phyloP scores from a whole-genome alignment of 2,329 filamentous ascomycete species.

The Trichoderma oligosporum region DNA sequence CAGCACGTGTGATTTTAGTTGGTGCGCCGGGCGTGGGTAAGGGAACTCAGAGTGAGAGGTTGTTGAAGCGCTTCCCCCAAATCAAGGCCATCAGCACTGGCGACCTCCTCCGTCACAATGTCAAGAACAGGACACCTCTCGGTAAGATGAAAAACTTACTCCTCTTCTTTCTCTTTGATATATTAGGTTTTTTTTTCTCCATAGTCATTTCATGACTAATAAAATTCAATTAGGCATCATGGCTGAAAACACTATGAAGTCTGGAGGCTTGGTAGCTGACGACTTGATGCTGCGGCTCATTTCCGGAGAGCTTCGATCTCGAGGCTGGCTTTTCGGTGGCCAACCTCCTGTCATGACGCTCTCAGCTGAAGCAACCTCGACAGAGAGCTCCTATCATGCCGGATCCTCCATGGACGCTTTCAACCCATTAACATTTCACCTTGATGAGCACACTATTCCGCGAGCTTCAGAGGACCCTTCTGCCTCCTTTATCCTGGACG shows the following conservation, averaged over 20 bases:
- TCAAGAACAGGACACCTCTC: slow-evolving; percentile 79
- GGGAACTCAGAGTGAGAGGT: slow-evolving; percentile 87
- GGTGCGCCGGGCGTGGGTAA: slow-evolving; percentile 97
- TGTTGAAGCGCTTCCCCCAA: slow-evolving; percentile 83
- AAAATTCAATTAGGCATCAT: slow-evolving; percentile 66
- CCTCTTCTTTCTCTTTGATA: too few relatives aligned
- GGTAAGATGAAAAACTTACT: slow-evolving; percentile 49
- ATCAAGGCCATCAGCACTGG: slow-evolving; percentile 90
- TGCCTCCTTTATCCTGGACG: slow-evolving; percentile 92
- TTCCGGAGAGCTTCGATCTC: slow-evolving; percentile 77
- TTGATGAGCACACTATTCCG: slow-evolving; percentile 37
- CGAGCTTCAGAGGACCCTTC: slow-evolving; percentile 63
- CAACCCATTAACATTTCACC: slow-evolving; percentile 38
- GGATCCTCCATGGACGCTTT: slow-evolving; percentile 37
- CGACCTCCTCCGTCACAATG: slow-evolving; percentile 87
- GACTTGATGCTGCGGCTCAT: slow-evolving; percentile 89
- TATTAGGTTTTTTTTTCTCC: not conserved
- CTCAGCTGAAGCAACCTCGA: slow-evolving; percentile 37
- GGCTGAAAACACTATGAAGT: slow-evolving; percentile 83
- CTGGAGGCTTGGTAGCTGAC: slow-evolving; percentile 87
- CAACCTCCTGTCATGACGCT: slow-evolving; percentile 49
- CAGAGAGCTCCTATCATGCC: slow-evolving; percentile 30
- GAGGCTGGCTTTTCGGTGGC: slow-evolving; percentile 69
- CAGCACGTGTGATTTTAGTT: slow-evolving; percentile 89
- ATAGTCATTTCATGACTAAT: not conserved